These are phyloP conservation scores for Erodium trifolium DNA, from an alignment of 441 rosid species.

Conservation along the genomic window DNA sequence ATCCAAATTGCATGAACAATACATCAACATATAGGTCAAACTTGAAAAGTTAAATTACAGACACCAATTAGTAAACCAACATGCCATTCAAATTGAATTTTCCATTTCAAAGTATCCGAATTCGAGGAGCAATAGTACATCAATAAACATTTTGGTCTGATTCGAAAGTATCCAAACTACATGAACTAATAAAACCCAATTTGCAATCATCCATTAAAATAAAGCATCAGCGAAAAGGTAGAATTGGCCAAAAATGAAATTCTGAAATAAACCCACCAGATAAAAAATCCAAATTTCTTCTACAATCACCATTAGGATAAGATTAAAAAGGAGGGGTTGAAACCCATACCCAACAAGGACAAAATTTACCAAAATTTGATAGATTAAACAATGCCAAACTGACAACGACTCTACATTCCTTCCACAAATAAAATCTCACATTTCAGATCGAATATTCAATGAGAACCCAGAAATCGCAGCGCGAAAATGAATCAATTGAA, in stretches of 20 bases:
- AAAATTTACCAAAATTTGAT: neutral
- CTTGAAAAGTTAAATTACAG: neutral
- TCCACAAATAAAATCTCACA: neutral
- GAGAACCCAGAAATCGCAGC: neutral
- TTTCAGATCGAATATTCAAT: no score
- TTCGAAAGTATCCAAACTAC: neutral
- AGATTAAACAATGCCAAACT: no score
- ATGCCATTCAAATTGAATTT: no score
- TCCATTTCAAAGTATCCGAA: neutral
- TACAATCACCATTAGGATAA: neutral
- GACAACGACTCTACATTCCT: neutral
- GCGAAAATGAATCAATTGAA: neutral
- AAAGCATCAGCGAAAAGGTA: neutral
- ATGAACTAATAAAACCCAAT: neutral
- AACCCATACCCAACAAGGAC: neutral
- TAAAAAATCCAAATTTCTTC: neutral
- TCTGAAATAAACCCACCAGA: neutral
- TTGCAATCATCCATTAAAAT: neutral
- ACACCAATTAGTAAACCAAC: neutral
- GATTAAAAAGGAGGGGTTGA: neutral
- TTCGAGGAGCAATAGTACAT: neutral
- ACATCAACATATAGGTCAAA: neutral
- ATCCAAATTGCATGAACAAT: neutral
- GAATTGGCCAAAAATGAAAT: neutral
- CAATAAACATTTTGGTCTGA: neutral